phyloP scores from a whole-genome alignment of 192 early-diverging fungal genomes.

The Entomortierella parvispora region DNA sequence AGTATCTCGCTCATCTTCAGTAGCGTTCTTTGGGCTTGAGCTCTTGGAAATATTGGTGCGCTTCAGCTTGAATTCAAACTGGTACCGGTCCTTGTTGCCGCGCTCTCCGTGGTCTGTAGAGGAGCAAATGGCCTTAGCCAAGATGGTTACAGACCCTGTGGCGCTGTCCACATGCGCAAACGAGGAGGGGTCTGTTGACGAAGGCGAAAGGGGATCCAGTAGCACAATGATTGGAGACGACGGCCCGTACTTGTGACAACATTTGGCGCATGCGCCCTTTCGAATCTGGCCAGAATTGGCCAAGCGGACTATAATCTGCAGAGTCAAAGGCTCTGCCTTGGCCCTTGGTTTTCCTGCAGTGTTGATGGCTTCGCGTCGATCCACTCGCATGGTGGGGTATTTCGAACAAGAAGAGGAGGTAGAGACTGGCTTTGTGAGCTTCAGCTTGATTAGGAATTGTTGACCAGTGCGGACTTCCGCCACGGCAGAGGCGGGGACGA shows the following conservation, averaged over 20 bases:
- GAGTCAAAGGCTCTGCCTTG: slow-evolving; percentile 27
- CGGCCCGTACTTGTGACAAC: slow-evolving; percentile 51
- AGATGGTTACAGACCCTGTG: slow-evolving; percentile 32
- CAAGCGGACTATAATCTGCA: slow-evolving; percentile 45
- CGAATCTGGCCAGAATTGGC: slow-evolving; percentile 35
- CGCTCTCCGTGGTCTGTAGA: slow-evolving; percentile 49
- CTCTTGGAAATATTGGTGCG: slow-evolving; percentile 16
- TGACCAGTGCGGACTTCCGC: slow-evolving; percentile 45
- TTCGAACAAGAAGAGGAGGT: not conserved
- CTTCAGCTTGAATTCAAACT: slow-evolving; percentile 35
- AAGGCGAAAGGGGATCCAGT: slow-evolving; percentile 41
- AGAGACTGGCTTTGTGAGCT: slow-evolving; percentile 13
- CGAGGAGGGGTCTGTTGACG: slow-evolving; percentile 28
- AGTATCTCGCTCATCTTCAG: slow-evolving; percentile 10
- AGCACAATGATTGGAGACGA: slow-evolving; percentile 43
- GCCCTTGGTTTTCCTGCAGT: slow-evolving; percentile 45
- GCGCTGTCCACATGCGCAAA: slow-evolving; percentile 38
- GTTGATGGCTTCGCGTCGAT: slow-evolving; percentile 47
- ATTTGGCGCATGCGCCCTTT: slow-evolving; percentile 46
- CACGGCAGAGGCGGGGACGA: slow-evolving; percentile 13
- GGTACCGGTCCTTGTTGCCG: slow-evolving; percentile 45
- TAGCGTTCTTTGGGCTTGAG: not conserved
- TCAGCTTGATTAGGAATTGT: slow-evolving; percentile 44
- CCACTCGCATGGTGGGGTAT: slow-evolving; percentile 44
- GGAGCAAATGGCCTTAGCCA: slow-evolving; percentile 44